Conservation (phyloP, 805 yeast genomes). For the Sugiyamaella lignohabitans region DNA sequence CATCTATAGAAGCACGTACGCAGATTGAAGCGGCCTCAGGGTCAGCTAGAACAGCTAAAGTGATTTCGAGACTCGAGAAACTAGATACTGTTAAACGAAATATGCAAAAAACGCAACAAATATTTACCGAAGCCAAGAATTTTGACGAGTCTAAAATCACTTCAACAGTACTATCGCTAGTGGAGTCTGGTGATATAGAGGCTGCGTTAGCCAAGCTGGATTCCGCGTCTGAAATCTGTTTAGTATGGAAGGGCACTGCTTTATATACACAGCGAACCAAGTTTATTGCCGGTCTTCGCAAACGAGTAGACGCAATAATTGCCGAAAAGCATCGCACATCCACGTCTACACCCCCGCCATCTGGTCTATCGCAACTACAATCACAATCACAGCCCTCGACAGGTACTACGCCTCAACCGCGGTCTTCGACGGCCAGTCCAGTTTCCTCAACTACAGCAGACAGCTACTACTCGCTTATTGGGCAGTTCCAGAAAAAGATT, state of each 20-base stretch:
- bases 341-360: slow-evolving; percentile 1
- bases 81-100: slow-evolving; percentile 22
- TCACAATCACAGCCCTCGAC: not conserved
- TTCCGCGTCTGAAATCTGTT: slow-evolving; percentile 11
- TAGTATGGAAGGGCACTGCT: slow-evolving; percentile 26
- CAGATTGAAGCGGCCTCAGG: slow-evolving; percentile 16
- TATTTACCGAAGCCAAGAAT: slow-evolving; percentile 23
- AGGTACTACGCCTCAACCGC: not conserved
- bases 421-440: not conserved
- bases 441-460: not conserved
- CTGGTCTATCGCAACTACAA: slow-evolving; percentile 3
- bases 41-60: slow-evolving; percentile 1
- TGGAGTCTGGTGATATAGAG: slow-evolving; percentile 13
- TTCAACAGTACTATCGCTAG: slow-evolving; percentile 16
- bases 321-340: not conserved
- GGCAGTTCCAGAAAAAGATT: slow-evolving; percentile 20
- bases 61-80: slow-evolving; percentile 17
- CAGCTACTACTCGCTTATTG: slow-evolving; percentile 18
- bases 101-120: slow-evolving; percentile 24
- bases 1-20: slow-evolving; percentile 15
- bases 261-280: slow-evolving; percentile 14
- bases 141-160: slow-evolving; percentile 29
- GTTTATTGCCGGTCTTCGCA: slow-evolving; percentile 21
- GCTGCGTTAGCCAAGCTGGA: slow-evolving; percentile 18
- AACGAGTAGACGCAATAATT: slow-evolving; percentile 16